Evolutionary conservation across 2,329 filamentous ascomycete species (phyloP), one percentile per base, ranked within the genome.

Genomic region (Didymella pinodella): DNA sequence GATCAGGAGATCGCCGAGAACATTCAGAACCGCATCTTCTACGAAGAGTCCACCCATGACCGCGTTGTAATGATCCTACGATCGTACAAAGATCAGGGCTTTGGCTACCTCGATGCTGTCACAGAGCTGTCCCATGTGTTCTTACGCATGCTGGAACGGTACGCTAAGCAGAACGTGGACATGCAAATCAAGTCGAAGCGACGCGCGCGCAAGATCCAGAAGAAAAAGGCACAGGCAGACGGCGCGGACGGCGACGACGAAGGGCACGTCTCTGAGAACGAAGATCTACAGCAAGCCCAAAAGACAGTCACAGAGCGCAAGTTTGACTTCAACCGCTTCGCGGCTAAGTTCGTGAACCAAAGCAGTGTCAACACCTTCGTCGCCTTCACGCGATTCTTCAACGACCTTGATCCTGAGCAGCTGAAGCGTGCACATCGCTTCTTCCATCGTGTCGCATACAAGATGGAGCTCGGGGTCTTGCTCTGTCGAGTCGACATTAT

Each of bases 1-100:
- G 92, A 99, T 66, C 90, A 96, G 72, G 95, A 98, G 68, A 98
- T 99, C 74, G 94, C 95, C 0, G 94, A 99, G 74, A 99, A 99
- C 68, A 97, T 96, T 12, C 87, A 97, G 51, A 96, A 90, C 69
- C 91, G 94, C 61, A 92, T 99, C n/a, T 99, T 99, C 76, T 99
- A 99, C 78, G 95, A 99, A 77, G 93, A 98, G 72, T 87, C 91
- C 0, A 97, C 93, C 0, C 93, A 99, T 71, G 94, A 99, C 62
- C 85, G 91, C 25, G 86, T 99, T 50, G 85, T 94, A 29, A 86
- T 88, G 59, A 90, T 97, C 52, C 83, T 94, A 0, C 85, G 90
- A 63, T 89, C 85, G n/a, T 98, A 96, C 80, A 96, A 96, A 66
- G 92, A 94, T 60, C 95, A 98, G 78, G 91, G 92, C 0, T 95